These are phyloP conservation scores for Jaenimonas drosophilae DNA, from an alignment of 208 protist genomes.

Conservation along the genomic window DNA sequence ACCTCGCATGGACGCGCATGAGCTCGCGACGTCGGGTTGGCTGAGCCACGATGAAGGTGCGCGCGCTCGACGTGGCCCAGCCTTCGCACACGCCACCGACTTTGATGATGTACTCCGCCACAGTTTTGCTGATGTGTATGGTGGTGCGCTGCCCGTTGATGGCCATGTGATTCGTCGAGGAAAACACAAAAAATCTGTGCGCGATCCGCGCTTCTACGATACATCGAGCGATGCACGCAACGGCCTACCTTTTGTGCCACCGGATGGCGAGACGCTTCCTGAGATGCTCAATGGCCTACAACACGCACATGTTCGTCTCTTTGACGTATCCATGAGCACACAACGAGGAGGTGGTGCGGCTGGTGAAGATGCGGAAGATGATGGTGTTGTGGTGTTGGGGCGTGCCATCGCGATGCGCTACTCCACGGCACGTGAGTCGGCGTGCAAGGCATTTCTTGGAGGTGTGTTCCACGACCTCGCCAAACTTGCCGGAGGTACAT, in stretches of 20 bases:
- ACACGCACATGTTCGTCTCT: conserved; percentile 39
- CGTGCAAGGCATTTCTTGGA: conserved; percentile 47
- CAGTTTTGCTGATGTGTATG: conserved; percentile 60
- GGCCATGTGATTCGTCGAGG: conserved; percentile 31
- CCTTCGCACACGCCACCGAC: conserved; percentile 38
- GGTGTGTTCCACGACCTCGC: conserved; percentile 45
- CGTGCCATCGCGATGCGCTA: conserved; percentile 48
- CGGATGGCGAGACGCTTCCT: conserved; percentile 31
- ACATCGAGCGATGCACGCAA: conserved; percentile 60
- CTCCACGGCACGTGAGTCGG: conserved; percentile 53
- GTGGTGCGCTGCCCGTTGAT: conserved; percentile 37
- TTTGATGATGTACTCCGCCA: conserved; percentile 9
- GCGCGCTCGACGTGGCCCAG: conserved; percentile 32
- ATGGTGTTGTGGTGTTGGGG: conserved; percentile 37
- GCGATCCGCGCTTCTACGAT: conserved; percentile 77
- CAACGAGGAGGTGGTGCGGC: too few species aligned
- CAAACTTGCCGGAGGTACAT: conserved; percentile 10
- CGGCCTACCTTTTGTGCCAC: conserved; percentile 63
- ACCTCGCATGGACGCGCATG: too few species aligned
- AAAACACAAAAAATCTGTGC: conserved; percentile 55
- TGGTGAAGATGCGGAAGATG: conserved; percentile 11
- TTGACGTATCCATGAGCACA: conserved; percentile 79
- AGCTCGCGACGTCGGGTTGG: conserved; percentile 29
- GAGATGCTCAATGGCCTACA: conserved; percentile 43
- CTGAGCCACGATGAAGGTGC: conserved; percentile 27